Percentiles rank a stretch among this genome's conserved stretches.
These are phyloP conservation scores for Hyaloperonospora brassicae DNA, from an alignment of 352 stramenopile species.

Conservation along the genomic window DNA sequence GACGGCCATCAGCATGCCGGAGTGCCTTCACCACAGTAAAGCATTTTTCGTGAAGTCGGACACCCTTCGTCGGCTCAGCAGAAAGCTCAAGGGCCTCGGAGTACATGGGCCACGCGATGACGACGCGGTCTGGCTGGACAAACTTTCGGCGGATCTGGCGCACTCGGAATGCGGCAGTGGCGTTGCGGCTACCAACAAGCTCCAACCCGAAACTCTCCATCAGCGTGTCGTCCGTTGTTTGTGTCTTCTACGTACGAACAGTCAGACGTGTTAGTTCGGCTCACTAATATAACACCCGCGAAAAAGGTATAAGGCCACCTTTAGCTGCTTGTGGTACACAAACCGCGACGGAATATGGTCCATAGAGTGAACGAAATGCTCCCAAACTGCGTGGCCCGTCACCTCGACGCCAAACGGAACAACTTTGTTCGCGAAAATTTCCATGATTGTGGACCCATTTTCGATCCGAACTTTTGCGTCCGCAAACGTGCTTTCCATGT, in stretches of 20 bases:
- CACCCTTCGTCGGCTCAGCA: slow-evolving; percentile 42
- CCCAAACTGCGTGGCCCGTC: slow-evolving; percentile 37
- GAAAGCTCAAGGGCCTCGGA: slow-evolving; percentile 45
- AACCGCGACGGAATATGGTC: slow-evolving; percentile 42
- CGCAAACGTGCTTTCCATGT: slow-evolving; percentile 40
- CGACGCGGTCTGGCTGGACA: slow-evolving; percentile 40
- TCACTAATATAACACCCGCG: not conserved
- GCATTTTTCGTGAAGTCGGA: slow-evolving; percentile 47
- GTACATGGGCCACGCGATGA: slow-evolving; percentile 53
- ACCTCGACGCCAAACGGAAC: slow-evolving; percentile 41
- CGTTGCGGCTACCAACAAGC: slow-evolving; percentile 38
- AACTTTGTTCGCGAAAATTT: slow-evolving; percentile 54
- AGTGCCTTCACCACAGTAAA: slow-evolving; percentile 58
- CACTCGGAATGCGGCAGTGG: slow-evolving; percentile 41
- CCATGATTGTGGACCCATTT: slow-evolving; percentile 35
- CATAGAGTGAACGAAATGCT: slow-evolving; percentile 48
- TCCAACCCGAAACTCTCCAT: slow-evolving; percentile 51
- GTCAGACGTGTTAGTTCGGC: slow-evolving; percentile 12
- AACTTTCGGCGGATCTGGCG: slow-evolving; percentile 49
- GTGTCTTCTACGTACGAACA: slow-evolving; percentile 29
- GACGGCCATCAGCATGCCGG: slow-evolving; percentile 24
- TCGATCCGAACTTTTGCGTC: slow-evolving; percentile 42
- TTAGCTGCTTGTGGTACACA: slow-evolving; percentile 43
- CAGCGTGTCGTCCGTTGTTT: slow-evolving; percentile 39
- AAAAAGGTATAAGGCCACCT: slow-evolving; percentile 19